Conservation (phyloP, 2,329 filamentous ascomycete genomes). For the Chrysoporthe austroafricana region DNA sequence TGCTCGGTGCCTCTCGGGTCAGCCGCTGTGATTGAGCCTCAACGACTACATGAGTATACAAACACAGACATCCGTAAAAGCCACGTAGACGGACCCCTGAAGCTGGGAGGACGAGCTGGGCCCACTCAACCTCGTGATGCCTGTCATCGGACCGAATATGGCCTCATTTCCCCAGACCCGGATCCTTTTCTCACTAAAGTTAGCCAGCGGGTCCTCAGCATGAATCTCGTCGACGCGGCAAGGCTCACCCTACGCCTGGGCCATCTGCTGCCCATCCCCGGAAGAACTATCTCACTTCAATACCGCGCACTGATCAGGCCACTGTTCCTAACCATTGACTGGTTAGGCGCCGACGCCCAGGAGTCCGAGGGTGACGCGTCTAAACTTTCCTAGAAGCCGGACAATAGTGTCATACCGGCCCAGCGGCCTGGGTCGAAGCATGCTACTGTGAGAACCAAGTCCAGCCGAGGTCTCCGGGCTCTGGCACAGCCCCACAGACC, state of each 20-base stretch:
- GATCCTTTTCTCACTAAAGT: not conserved
- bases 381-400: not conserved
- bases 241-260: conserved; percentile 12
- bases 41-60: not conserved
- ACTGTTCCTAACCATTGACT: not conserved
- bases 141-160: conserved; percentile 14
- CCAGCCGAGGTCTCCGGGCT: not conserved
- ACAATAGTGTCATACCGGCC: not conserved
- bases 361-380: not conserved
- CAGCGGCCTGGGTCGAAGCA: conserved; percentile 1
- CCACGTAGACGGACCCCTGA: not conserved
- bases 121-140: conserved; percentile 10
- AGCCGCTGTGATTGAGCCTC: not conserved
- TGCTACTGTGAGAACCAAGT: not conserved
- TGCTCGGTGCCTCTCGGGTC: not conserved
- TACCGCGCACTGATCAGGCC: not conserved
- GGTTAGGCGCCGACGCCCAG: not conserved
- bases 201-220: not conserved
- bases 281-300: not conserved
- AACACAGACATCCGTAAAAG: not conserved
- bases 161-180: conserved; percentile 13
- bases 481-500: not conserved
- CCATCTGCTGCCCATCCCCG: not conserved
- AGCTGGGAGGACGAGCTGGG: not conserved
- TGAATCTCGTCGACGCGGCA: not conserved